Evolutionary conservation across 176 grass and related monocot species (phyloP), one percentile per base, ranked within the genome.

Genomic region (Poa pratensis): DNA sequence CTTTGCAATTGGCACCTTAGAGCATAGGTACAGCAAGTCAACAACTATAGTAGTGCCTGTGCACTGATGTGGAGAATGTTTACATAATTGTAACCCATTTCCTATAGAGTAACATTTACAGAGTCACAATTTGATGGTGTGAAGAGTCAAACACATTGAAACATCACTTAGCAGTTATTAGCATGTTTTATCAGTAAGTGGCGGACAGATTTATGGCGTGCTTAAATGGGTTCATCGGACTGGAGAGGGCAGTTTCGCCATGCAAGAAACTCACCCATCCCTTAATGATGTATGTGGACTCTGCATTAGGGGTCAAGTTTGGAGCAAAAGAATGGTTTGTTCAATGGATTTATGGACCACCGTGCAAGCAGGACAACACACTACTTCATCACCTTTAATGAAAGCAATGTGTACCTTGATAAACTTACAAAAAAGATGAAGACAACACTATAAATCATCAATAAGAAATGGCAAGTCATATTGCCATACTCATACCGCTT

Each of bases 401-500:
- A 62, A 86, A 50, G 28, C 49, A 61, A 71, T 22, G 9, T 46
- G 0, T 83, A 83, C 28, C n/a, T 71, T 71, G 42, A 42, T 20
- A 3, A 45, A 51, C 71, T 64, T 78, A 60, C 40, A 71, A 19
- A 75, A 23, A 22, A 72, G 8, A 85, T 73, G 23, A 43, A 80
- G 4, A 30, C 50, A 46, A 84, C 11, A 48, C 40, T 4, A 46
- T 8, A 86, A 43, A 78, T 79, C 64, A 23, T 11, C 28, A 62
- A 72, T 70, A 77, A 61, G 71, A 68, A 78, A 89, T 67, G 9
- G 3, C 37, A 85, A 67, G 32, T 60, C 62, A 32, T 61, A 37
- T 40, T 83, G 5, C 19, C 80, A 46, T 89, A 93, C 87, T 32
- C 81, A 39, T 90, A 95, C 93, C 37, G 19, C 82, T 87, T 94